phyloP scores from a whole-genome alignment of 768 basidiomycete genomes.

The Podaxis sp. region DNA sequence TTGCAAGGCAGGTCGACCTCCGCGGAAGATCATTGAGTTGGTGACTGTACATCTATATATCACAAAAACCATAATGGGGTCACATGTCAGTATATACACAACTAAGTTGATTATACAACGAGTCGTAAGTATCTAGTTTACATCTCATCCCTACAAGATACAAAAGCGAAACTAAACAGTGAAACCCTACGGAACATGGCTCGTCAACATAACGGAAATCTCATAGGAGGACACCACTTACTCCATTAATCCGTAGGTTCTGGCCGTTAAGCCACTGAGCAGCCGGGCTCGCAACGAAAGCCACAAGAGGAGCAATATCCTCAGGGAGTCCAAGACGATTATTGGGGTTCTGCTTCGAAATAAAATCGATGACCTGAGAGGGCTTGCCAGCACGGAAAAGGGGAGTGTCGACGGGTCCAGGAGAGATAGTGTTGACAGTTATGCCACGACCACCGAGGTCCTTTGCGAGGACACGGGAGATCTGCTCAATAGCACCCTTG shows the following conservation, averaged over 20 bases:
- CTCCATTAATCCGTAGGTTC: constrained; percentile 58
- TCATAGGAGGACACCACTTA: constrained; percentile 26
- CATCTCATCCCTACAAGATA: not conserved
- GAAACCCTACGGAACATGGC: not conserved
- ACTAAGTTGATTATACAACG: not conserved
- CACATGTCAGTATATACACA: not conserved
- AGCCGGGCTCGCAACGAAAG: constrained; percentile 51
- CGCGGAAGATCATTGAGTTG: no score
- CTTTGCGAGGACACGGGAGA: constrained; percentile 56
- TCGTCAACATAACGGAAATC: not conserved
- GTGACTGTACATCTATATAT: no score
- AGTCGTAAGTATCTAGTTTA: not conserved
- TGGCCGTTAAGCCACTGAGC: constrained; percentile 61
- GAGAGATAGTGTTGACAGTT: constrained; percentile 58
- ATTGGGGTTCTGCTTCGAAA: constrained; percentile 46
- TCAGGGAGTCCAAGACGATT: constrained; percentile 49
- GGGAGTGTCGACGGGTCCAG: constrained; percentile 55
- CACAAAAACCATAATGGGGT: no score
- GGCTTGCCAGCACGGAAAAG: constrained; percentile 58
- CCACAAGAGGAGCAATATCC: constrained; percentile 53
- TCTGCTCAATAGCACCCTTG: constrained; percentile 62
- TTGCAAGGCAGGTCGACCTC: no score
- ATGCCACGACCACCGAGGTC: constrained; percentile 54
- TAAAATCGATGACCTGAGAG: constrained; percentile 41
- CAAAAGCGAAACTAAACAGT: not conserved